Evolutionary conservation across 176 grass and related monocot species (phyloP), one percentile per base, ranked within the genome.

Genomic region (Typha latifolia): DNA sequence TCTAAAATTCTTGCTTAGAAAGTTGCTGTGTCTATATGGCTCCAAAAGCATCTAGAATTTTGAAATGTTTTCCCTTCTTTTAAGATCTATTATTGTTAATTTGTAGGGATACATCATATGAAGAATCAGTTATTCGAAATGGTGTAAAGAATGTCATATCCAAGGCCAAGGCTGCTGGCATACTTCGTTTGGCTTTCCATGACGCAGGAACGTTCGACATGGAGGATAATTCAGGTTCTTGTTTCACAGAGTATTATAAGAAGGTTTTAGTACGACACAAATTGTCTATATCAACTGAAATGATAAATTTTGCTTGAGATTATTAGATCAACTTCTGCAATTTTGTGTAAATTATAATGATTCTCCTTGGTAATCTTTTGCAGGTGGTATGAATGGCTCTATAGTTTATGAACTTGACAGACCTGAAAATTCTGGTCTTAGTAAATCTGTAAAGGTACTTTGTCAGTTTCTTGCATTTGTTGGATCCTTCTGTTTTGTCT

Each of bases 311-410:
- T 43, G 5, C 37, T 43, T 43, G 37, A 1, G 37, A 43, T 43
- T 10, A 43, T 43, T 43, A 43, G 37, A 43, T 43, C 37, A 43
- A 43, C 37, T 43, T 43, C 37, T 43, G 37, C 27, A 29, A 29
- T 29, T 29, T 29, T 29, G 2, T 29, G 1, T 29, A 29, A 29
- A 29, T 29, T 68, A 21, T 21, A 26, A 5, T 68, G 34, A 62
- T 8, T 74, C 49, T 68, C 67, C 59, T 32, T 74, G 70, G 32
- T 47, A 50, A 78, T 79, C 27, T 78, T 47, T 82, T 78, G 18
- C 85, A 97, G 93, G 88, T 82, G 93, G 88, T 49, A 92, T 97
- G 88, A 97, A 97, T 73, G 88, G 88, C 19, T 97, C 93, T 61
- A 84, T 97, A 78, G 86, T 97, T 69, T 87, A 97, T 66, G 89